A percentile compares a stretch with the other conserved stretches of the same genome.
Conservation (phyloP, 2,329 filamentous ascomycete species). For the Cercospora sp. region DNA sequence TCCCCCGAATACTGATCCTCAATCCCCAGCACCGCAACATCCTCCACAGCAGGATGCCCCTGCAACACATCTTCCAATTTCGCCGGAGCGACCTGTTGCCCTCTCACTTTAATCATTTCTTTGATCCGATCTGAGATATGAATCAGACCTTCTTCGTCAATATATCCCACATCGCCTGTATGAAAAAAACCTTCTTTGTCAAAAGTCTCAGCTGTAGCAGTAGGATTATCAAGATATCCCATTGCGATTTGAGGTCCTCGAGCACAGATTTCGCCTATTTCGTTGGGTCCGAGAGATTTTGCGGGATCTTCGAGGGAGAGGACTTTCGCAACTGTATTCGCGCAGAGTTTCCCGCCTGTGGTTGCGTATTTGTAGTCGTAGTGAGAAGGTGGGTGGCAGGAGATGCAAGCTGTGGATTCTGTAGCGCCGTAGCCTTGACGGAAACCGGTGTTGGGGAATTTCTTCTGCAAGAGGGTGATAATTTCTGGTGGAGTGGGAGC, state of each 20-base stretch:
- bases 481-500: constrained; percentile 61
- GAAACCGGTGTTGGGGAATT: constrained; percentile 61
- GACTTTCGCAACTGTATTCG: constrained; percentile 61
- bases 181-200: constrained; percentile 55
- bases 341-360: constrained; percentile 57
- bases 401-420: constrained; percentile 64
- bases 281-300: constrained; percentile 51
- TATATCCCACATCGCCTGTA: constrained; percentile 59
- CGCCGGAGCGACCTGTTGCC: constrained; percentile 62
- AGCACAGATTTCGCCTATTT: constrained; percentile 52
- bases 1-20: constrained; percentile 59
- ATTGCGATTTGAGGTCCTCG: constrained; percentile 43
- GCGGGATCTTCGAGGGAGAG: constrained; percentile 52
- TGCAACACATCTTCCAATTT: constrained; percentile 65
- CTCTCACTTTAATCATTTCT: constrained; percentile 69
- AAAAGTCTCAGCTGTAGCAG: constrained; percentile 46
- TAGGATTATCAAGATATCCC: constrained; percentile 40
- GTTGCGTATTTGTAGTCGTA: constrained; percentile 60
- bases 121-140: constrained; percentile 64
- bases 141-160: constrained; percentile 59
- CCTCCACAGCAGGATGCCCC: constrained; percentile 57
- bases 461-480: constrained; percentile 54
- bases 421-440: constrained; percentile 72
- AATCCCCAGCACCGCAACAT: constrained; percentile 58
- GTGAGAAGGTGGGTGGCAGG: constrained; percentile 58